These are phyloP conservation scores for Achaetomium macrosporum DNA, from an alignment of 2,329 filamentous ascomycete species.

Conservation along the genomic window DNA sequence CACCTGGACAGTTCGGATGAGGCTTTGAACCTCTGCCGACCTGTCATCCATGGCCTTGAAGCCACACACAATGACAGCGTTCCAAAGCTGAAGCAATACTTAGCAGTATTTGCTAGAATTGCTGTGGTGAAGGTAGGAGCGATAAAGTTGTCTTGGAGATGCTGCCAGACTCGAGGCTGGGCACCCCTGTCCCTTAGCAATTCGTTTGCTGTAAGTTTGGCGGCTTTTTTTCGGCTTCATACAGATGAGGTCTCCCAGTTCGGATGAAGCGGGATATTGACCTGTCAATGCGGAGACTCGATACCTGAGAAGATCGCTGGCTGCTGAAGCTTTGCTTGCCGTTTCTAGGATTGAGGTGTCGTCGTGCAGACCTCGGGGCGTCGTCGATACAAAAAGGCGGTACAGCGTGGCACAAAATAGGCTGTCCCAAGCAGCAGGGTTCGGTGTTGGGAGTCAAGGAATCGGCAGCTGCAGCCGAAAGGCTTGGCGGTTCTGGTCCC, in stretches of 20 bases:
- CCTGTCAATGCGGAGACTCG: not conserved
- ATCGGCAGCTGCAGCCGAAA: too few species aligned
- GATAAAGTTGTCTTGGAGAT: not conserved
- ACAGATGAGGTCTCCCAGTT: too few species aligned
- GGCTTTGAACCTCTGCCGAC: conserved; percentile 37
- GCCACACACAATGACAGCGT: not conserved
- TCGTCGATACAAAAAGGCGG: conserved; percentile 24
- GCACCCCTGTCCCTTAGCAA: not conserved
- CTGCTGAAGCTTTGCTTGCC: not conserved
- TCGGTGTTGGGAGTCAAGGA: too few species aligned
- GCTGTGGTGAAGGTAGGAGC: conserved; percentile 4
- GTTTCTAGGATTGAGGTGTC: not conserved
- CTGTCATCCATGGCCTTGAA: conserved; percentile 15
- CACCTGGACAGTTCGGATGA: conserved; percentile 41
- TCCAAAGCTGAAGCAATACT: not conserved
- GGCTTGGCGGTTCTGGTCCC: not conserved
- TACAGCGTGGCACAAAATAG: conserved; percentile 18
- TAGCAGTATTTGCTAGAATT: not conserved
- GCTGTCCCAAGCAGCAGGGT: not conserved
- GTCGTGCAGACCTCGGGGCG: conserved; percentile 4
- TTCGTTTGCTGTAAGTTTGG: conserved; percentile 1
- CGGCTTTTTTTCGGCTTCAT: too few species aligned
- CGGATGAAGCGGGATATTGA: too few species aligned
- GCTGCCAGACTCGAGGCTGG: conserved; percentile 2
- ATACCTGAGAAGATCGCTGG: not conserved